These are phyloP conservation scores for Odontarrhena argentea DNA, from an alignment of 345 rosid genomes.

Conservation along the genomic window DNA sequence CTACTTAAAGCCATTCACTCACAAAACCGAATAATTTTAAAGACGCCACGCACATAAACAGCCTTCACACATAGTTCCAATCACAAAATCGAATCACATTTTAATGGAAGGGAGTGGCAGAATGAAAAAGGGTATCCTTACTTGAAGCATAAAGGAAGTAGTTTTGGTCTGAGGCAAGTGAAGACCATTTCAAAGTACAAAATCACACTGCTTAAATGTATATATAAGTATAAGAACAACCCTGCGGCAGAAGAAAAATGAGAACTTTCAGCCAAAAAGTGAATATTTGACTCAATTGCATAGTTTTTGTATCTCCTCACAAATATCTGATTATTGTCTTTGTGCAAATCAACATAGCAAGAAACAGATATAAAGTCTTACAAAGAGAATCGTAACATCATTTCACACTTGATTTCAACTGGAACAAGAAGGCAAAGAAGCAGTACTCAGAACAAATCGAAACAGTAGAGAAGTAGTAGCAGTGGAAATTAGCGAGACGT, in stretches of 20 bases:
- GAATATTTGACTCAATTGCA: background rate
- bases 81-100: background rate
- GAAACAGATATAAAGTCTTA: background rate
- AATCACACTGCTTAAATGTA: slow-evolving; percentile 41
- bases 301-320: slow-evolving; percentile 62
- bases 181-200: background rate
- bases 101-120: background rate
- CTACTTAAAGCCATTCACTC: slow-evolving; percentile 4
- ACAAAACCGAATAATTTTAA: background rate
- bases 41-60: background rate
- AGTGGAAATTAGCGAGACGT: background rate
- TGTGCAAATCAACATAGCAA: slow-evolving; percentile 32
- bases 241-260: background rate
- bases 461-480: background rate
- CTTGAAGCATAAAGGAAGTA: slow-evolving; percentile 24
- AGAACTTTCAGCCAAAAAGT: background rate
- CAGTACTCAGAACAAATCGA: background rate
- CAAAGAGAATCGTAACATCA: background rate
- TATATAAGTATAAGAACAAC: slow-evolving; percentile 31
- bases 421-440: background rate
- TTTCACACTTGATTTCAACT: background rate
- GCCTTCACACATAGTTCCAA: background rate
- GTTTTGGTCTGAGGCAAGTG: slow-evolving; percentile 11
- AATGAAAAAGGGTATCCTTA: slow-evolving; percentile 11
- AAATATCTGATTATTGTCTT: slow-evolving; percentile 78